Base-by-base conservation (phyloP, 306 rosid species). In the Lagenaria siceraria region DNA sequence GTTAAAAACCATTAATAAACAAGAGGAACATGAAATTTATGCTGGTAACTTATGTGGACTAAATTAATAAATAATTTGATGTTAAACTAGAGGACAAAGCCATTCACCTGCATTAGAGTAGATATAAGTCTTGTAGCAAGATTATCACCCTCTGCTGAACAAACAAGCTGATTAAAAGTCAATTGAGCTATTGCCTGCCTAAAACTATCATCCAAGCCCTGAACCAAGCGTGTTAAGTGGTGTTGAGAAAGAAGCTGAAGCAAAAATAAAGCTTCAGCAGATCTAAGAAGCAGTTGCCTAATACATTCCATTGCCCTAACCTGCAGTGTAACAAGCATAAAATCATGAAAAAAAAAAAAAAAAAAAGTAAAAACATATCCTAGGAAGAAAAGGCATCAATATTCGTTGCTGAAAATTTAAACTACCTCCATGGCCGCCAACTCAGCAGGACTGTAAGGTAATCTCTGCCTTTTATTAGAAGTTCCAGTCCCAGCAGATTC, bases 261-360 rank as follows among this genome's bases (percentile, higher is more conserved):
- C 85, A 95, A 85, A 87, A 95, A 92, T 75, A 95, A 79, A 72
- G 97, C 97, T 87, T 95, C 99, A 22, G 91, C 78, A 42, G 97
- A 90, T 83, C 99, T 89, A 82, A 88, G 93, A 68, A 95, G 97
- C 84, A 95, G 83, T 84, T 95, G 99, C 88, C 97, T 88, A 66
- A 90, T 88, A 84, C 97, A 95, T 84, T 95, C 99, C 97, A 95
- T 92, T 77, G 99, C 99, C 82, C 99, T 90, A 84, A 92, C 99
- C 99, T 95, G 83, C 27, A 79, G 21, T 46, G 12, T 21, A 25
- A 42, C n/a, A 13, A 68, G 33, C 79, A 69, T 74, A 84, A 83
- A 54, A 59, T 85, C 82, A 78, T 59, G 64, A 85, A 77, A 85
- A 72, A 59, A 78, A 85, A 77, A 85, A 72, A 59, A 78, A 74